Evolutionary conservation across 2,329 filamentous ascomycete genomes (phyloP).

Genomic region (Neobulgaria alba): DNA sequence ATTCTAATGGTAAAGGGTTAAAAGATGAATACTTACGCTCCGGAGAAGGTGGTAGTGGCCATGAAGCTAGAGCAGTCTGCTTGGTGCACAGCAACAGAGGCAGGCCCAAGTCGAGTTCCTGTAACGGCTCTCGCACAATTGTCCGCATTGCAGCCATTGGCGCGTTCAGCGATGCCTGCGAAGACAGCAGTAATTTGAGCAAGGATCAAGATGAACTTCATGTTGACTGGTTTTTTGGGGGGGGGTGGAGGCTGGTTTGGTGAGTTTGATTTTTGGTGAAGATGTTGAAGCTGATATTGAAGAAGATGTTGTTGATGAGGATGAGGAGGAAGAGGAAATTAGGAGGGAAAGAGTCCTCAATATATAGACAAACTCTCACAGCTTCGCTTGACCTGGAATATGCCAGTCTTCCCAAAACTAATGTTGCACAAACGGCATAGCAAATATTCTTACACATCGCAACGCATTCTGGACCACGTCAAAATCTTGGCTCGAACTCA

Average conservation of each 20-base stretch:
- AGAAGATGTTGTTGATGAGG: not conserved
- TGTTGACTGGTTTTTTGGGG: not conserved
- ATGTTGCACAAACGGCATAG: too few relatives aligned
- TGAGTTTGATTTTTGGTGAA: not conserved
- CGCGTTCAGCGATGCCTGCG: not conserved
- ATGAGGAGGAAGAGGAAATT: not conserved
- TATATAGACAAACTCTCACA: too few relatives aligned
- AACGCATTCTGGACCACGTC: too few relatives aligned
- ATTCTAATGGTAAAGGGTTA: not conserved
- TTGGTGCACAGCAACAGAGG: not conserved
- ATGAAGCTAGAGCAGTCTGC: conserved; percentile 2
- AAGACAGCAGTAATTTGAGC: not conserved
- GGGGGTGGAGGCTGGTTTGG: too few relatives aligned
- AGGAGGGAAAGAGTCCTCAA: too few relatives aligned
- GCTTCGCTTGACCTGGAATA: too few relatives aligned
- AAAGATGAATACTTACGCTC: not conserved
- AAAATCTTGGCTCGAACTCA: too few relatives aligned
- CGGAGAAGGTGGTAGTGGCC: conserved; percentile 1
- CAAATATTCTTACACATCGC: too few relatives aligned
- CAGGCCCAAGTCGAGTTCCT: conserved; percentile 1
- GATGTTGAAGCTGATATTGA: not conserved
- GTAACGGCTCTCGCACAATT: conserved; percentile 1
- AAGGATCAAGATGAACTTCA: not conserved
- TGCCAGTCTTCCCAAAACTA: too few relatives aligned
- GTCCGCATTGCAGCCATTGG: conserved; percentile 2